Conservation (phyloP, 1,139 yeast species). For the Hansenula lynferdii region DNA sequence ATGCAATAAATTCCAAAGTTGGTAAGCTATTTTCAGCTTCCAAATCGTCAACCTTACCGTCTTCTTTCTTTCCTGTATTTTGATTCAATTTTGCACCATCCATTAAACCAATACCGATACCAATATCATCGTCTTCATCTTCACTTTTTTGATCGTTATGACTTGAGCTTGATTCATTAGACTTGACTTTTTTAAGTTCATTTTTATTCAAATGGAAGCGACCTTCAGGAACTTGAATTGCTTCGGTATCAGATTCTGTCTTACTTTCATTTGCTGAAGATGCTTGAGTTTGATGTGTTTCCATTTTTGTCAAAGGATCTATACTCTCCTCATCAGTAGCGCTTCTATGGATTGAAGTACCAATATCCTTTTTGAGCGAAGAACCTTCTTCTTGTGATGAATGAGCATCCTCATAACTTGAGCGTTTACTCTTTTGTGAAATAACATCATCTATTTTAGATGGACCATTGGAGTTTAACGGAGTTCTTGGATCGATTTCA, state of each 20-base stretch:
- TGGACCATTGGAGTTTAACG: slow-evolving; percentile 4
- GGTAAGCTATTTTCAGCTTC: slow-evolving; percentile 24
- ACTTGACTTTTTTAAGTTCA: slow-evolving; percentile 1
- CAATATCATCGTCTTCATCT: slow-evolving; percentile 22
- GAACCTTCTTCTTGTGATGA: neutral
- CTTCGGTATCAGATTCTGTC: slow-evolving; percentile 6
- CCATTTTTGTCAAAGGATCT: slow-evolving; percentile 4
- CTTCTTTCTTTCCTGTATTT: slow-evolving; percentile 4
- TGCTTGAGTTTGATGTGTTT: neutral
- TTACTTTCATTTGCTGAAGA: slow-evolving; percentile 1
- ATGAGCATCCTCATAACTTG: neutral
- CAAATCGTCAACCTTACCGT: slow-evolving; percentile 21
- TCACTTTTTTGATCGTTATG: slow-evolving; percentile 15
- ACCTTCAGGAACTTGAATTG: slow-evolving; percentile 21
- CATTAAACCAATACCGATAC: slow-evolving; percentile 22
- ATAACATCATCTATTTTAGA: neutral
- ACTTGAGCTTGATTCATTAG: slow-evolving; percentile 11
- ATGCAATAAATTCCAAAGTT: slow-evolving; percentile 49
- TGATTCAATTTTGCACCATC: slow-evolving; percentile 8
- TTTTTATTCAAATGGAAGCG: slow-evolving; percentile 14
- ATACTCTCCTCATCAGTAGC: slow-evolving; percentile 1
- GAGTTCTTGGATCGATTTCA: slow-evolving; percentile 17
- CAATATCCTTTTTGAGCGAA: neutral
- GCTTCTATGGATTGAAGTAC: neutral
- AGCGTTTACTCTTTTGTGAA: neutral